Conservation (phyloP, 139 green algal species). For the Chlamydomonas sp. region DNA sequence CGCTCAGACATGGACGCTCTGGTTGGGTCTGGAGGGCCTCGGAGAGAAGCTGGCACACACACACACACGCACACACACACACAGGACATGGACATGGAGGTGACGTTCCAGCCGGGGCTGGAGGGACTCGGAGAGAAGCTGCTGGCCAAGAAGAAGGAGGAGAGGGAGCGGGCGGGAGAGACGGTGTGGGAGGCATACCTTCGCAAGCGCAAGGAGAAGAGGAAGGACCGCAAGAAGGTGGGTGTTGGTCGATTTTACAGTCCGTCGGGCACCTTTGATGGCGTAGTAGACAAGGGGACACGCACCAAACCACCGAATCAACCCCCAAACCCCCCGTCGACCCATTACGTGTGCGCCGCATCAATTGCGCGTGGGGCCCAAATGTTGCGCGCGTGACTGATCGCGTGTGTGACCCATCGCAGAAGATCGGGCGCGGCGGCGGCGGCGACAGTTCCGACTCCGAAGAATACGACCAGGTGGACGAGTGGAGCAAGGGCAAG, state of each 20-base stretch:
- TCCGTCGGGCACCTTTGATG: too few species aligned
- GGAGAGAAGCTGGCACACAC: conserved; percentile 4
- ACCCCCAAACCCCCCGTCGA: not conserved
- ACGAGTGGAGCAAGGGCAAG: conserved; percentile 10
- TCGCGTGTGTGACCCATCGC: too few species aligned
- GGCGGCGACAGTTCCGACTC: conserved; percentile 1
- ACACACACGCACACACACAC: too few species aligned
- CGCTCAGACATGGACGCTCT: too few species aligned
- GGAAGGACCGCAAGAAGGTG: conserved; percentile 23
- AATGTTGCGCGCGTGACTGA: too few species aligned
- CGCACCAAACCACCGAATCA: not conserved
- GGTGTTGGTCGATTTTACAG: too few species aligned
- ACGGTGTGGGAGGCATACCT: conserved; percentile 80
- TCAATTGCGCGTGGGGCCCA: too few species aligned
- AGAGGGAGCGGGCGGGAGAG: conserved; percentile 43
- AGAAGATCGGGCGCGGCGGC: not conserved
- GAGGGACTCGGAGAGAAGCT: conserved; percentile 67
- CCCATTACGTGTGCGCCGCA: too few species aligned
- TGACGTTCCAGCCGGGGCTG: conserved; percentile 65
- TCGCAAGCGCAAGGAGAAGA: conserved; percentile 55
- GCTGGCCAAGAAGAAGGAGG: conserved; percentile 55
- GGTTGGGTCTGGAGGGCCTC: too few species aligned
- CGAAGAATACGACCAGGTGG: conserved; percentile 13
- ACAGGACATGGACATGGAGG: conserved; percentile 67
- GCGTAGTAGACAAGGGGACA: not conserved